Conservation (phyloP, 129 eudicot species). For the Erigeron canadensis region DNA sequence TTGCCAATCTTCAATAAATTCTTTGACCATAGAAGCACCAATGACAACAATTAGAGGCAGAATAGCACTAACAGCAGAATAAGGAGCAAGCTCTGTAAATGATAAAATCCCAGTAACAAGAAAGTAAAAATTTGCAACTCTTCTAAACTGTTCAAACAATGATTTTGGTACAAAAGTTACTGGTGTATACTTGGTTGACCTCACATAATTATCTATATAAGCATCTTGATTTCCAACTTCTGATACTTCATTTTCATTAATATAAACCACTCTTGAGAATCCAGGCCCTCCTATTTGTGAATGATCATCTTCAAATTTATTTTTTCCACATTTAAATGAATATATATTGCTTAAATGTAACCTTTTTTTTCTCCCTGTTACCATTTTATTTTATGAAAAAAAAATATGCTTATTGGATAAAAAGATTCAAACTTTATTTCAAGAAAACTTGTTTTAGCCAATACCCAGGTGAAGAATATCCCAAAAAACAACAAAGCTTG, state of each 20-base stretch:
- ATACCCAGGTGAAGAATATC: constrained; percentile 35
- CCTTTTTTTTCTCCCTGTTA: constrained; percentile 45
- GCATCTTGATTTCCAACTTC: constrained; percentile 37
- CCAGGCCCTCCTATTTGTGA: constrained; percentile 91
- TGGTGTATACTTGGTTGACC: constrained; percentile 76
- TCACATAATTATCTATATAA: constrained; percentile 73
- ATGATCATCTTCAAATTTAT: constrained; percentile 54
- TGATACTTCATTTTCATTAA: constrained; percentile 58
- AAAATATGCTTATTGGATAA: constrained; percentile 7
- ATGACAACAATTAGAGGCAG: constrained; percentile 75
- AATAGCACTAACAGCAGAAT: constrained; percentile 71
- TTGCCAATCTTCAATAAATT: constrained; percentile 84
- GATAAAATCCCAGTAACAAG: constrained; percentile 76
- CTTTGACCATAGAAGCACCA: constrained; percentile 91
- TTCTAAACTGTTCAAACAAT: constrained; percentile 93
- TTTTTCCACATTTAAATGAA: constrained; percentile 67
- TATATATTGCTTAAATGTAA: constrained; percentile 79
- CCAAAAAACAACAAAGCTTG: constrained; percentile 26
- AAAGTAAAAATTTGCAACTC: constrained; percentile 93
- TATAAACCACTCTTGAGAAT: constrained; percentile 74
- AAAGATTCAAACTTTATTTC: neutral
- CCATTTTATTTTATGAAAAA: constrained; percentile 33
- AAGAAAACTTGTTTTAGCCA: constrained; percentile 26
- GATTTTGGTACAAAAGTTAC: constrained; percentile 80
- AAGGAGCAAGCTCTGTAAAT: constrained; percentile 82